Conservation (phyloP, 208 protist genomes). For the Trypanosomatidae sp. region DNA sequence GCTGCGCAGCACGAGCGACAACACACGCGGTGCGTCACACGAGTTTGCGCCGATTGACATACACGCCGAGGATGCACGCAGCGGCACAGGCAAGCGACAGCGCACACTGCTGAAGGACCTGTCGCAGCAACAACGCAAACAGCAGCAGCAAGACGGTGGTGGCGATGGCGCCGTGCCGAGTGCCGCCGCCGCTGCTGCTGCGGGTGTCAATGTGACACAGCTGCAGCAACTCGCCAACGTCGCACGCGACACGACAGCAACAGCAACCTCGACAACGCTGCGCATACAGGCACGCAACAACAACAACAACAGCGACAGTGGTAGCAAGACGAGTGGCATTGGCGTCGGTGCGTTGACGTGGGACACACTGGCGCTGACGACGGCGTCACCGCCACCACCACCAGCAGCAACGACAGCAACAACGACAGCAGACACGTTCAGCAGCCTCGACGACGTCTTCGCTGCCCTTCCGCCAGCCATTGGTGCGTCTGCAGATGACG, state of each 20-base stretch:
- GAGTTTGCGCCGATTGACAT: constrained; percentile 59
- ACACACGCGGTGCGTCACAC: neutral
- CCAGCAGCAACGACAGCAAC: too few relatives aligned
- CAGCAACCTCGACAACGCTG: too few relatives aligned
- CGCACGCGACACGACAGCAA: too few relatives aligned
- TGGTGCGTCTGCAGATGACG: too few relatives aligned
- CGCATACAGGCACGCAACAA: too few relatives aligned
- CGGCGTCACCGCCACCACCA: too few relatives aligned
- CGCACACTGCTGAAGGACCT: constrained; percentile 55
- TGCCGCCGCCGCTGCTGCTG: neutral
- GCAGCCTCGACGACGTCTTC: too few relatives aligned
- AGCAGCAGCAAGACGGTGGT: neutral
- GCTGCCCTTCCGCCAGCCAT: too few relatives aligned
- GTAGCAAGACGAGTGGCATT: neutral
- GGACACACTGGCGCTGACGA: neutral
- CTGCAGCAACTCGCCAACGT: constrained; percentile 14
- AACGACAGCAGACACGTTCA: too few relatives aligned
- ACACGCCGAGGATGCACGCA: constrained; percentile 38
- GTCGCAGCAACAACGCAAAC: constrained; percentile 8
- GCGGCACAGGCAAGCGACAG: constrained; percentile 37
- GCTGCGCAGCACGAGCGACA: constrained; percentile 4
- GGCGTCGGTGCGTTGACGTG: neutral
- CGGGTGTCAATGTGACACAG: constrained; percentile 13
- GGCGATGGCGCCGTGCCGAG: constrained; percentile 4
- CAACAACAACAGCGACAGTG: neutral